These are phyloP conservation scores for Pythium pectinolyticum DNA, from an alignment of 352 stramenopile species.

Conservation along the genomic window DNA sequence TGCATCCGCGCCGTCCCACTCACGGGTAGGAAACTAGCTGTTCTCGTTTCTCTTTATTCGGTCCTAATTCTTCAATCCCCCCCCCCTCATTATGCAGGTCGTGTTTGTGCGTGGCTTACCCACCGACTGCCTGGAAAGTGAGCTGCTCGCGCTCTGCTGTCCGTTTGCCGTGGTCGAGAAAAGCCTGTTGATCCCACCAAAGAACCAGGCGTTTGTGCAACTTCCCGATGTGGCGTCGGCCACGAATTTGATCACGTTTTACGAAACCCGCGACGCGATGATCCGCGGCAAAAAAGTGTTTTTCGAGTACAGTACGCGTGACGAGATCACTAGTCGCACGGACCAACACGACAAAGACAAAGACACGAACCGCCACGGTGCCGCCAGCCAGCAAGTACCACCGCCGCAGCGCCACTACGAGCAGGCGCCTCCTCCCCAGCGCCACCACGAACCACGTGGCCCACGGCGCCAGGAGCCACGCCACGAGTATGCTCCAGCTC, in stretches of 20 bases:
- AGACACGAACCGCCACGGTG: not conserved
- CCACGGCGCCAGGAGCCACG: conserved; percentile 1
- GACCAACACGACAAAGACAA: conserved; percentile 8
- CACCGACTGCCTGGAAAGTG: conserved; percentile 76
- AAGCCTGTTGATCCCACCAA: conserved; percentile 67
- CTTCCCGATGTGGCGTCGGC: conserved; percentile 63
- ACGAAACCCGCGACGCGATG: conserved; percentile 69
- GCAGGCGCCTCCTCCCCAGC: no score
- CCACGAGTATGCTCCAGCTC: not conserved
- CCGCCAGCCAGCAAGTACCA: no score
- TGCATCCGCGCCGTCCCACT: not conserved
- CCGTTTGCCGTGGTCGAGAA: conserved; percentile 85
- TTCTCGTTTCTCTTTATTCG: not conserved
- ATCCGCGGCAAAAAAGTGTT: conserved; percentile 80
- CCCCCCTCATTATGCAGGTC: conserved; percentile 35
- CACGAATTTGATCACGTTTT: conserved; percentile 77
- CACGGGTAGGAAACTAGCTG: conserved; percentile 13
- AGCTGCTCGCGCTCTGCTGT: conserved; percentile 78
- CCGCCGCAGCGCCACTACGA: no score
- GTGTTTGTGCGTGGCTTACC: conserved; percentile 78
- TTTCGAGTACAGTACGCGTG: conserved; percentile 70
- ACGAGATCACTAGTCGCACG: conserved; percentile 54
- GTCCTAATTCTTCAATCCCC: not conserved
- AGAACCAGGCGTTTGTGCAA: conserved; percentile 80
- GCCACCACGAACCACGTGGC: conserved; percentile 2